Base-by-base conservation (phyloP, 352 stramenopile genomes). In the Globisporangium takayamanum region DNA sequence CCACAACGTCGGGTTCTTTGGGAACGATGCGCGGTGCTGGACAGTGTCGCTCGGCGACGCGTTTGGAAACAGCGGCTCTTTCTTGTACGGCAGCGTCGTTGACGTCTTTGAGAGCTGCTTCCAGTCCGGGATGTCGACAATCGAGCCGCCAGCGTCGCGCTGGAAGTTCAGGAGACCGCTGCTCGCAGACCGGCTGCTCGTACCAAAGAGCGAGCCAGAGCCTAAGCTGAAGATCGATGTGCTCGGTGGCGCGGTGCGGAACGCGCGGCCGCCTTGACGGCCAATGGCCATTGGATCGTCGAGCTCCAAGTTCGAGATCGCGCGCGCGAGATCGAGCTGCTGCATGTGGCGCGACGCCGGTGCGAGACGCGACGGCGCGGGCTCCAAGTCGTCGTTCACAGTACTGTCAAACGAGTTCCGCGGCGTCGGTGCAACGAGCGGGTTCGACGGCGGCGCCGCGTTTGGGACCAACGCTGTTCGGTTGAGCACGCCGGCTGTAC, bases 281-380 rank as follows among this genome's bases (percentile, higher is more conserved):
- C 74, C 67, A 15, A 88, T 87, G 15, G 80, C 78, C 64, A 88
- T 84, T 3, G 82, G 82, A 28, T 92, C 79, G 57, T 92, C 82
- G 14, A 92, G 50, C 59, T 92, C 82, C 59, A 92, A 59, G 60
- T 89, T 89, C 0, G 82, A 89, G 36, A 92, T 89, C 1, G 82
- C 82, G 20, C 76, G 76, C 15, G 80, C 77, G 18, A 92, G 70
- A 69, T 92, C 79, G 25, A 92, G 65, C 22, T 89, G 76, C 55
- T 92, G 82, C 72, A 88, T 92, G 50, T 92, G 82, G 30, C 75
- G 69, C 12, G 82, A 89, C 2, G 82, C 82, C 28, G 79, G 79
- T 4, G 74, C 78, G 10, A 89, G 64, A n/a, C 66, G 68, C 7
- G 61, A 48, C 10, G 60, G 59, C 28, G 42, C 53, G 18, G 64